Percentiles rank a stretch among this genome's conserved stretches.
phyloP scores from a whole-genome alignment of 768 basidiomycete species.

The Sarcodon aspratus region DNA sequence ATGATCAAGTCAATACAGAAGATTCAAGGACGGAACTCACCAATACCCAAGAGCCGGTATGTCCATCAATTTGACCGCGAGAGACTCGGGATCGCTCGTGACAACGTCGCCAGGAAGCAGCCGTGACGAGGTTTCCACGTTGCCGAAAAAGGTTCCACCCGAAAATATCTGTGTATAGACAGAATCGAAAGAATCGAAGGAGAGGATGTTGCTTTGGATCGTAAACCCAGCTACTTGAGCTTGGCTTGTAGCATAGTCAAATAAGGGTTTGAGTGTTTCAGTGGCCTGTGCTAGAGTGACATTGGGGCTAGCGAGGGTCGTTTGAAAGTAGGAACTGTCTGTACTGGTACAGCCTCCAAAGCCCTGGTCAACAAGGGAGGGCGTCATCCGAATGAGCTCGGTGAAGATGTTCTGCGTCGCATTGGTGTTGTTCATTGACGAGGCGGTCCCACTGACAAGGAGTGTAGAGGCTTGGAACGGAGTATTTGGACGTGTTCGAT shows the following conservation, averaged over 20 bases:
- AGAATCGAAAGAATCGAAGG: background rate
- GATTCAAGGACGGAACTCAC: constrained; percentile 4
- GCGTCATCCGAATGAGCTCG: constrained; percentile 22
- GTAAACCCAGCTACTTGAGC: background rate
- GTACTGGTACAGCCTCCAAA: constrained; percentile 19
- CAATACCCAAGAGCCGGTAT: constrained; percentile 1
- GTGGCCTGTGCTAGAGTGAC: constrained; percentile 22
- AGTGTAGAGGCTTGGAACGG: constrained; percentile 21
- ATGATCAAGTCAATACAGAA: background rate
- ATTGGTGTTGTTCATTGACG: background rate
- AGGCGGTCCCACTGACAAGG: background rate
- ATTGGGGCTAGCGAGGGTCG: constrained; percentile 22
- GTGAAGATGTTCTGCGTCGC: constrained; percentile 17
- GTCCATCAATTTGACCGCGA: constrained; percentile 4
- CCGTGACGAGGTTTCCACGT: constrained; percentile 8
- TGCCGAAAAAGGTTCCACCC: no score
- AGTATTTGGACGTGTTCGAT: constrained; percentile 26
- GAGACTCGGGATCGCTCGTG: constrained; percentile 5
- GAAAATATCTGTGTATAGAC: background rate
- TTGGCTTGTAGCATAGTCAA: constrained; percentile 12
- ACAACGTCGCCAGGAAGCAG: constrained; percentile 11
- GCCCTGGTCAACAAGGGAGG: constrained; percentile 25
- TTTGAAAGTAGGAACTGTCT: constrained; percentile 9
- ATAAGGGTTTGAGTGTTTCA: constrained; percentile 21
- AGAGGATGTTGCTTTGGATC: constrained; percentile 5